Conservation (phyloP, 257 asterid genomes). For the Nicotiana tabacum region DNA sequence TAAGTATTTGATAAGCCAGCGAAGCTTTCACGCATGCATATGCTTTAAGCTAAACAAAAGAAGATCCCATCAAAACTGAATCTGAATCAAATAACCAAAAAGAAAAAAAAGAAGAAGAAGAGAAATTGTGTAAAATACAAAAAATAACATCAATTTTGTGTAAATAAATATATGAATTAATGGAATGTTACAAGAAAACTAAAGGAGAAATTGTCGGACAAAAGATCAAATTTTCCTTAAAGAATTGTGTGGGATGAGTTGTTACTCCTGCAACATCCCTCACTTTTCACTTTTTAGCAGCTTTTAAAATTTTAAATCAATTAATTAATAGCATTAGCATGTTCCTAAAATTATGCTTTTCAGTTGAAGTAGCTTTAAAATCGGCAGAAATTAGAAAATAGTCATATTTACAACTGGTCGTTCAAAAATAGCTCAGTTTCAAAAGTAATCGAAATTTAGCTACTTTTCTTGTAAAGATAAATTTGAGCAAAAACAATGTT, state of each 20-base stretch:
- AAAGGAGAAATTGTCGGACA: neutral
- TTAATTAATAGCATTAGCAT: neutral
- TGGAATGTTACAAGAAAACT: neutral
- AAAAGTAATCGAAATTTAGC: too few species aligned
- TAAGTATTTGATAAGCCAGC: constrained; percentile 16
- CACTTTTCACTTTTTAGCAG: neutral
- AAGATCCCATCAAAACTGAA: neutral
- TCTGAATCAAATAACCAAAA: neutral
- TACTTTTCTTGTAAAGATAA: too few species aligned
- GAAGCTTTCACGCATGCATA: constrained; percentile 14
- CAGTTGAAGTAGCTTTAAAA: neutral
- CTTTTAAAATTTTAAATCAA: neutral
- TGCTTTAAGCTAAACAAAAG: constrained; percentile 13
- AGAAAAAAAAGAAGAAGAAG: neutral
- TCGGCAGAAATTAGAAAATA: too few species aligned
- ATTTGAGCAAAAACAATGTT: too few species aligned
- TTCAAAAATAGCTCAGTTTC: too few species aligned
- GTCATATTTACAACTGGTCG: too few species aligned
- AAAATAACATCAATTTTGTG: neutral
- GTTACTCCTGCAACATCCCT: neutral
- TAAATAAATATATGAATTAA: neutral
- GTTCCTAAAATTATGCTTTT: constrained; percentile 7
- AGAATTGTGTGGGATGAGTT: neutral
- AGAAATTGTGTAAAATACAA: neutral
- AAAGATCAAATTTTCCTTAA: neutral